Evolutionary conservation across 2,329 filamentous ascomycete genomes (phyloP).

Genomic region (Cyclaneusma minus): DNA sequence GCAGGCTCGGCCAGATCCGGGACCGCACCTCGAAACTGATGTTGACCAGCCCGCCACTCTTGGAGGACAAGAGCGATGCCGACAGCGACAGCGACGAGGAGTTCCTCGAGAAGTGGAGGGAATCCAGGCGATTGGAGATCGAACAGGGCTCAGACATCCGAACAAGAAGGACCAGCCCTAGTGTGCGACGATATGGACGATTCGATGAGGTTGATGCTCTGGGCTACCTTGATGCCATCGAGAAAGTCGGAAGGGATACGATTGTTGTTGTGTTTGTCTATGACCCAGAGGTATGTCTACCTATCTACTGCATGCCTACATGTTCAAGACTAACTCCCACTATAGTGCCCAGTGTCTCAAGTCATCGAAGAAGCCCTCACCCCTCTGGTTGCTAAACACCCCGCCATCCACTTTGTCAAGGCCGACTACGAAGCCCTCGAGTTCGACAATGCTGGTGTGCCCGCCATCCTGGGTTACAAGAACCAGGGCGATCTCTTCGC

Average conservation of each 20-base stretch:
- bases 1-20: conserved; percentile 21
- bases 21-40: conserved; percentile 12
- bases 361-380: conserved; percentile 66
- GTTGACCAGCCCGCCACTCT: conserved; percentile 11
- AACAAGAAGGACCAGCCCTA: conserved; percentile 59
- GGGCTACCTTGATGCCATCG: conserved; percentile 91
- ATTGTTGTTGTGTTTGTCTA: conserved; percentile 89
- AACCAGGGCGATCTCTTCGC: conserved; percentile 80
- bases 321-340: conserved; percentile 1
- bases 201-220: conserved; percentile 75
- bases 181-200: conserved; percentile 60
- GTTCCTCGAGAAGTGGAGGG: conserved; percentile 77
- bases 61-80: conserved; percentile 22
- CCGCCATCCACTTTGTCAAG: conserved; percentile 72
- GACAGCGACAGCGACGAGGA: conserved; percentile 52
- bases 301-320: not conserved
- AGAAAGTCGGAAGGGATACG: conserved; percentile 69
- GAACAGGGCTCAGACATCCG: conserved; percentile 44
- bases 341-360: conserved; percentile 60
- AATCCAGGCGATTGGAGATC: conserved; percentile 64
- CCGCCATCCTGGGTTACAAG: conserved; percentile 77
- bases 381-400: conserved; percentile 56
- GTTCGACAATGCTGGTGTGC: conserved; percentile 78
- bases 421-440: conserved; percentile 85
- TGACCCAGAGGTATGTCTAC: conserved; percentile 57